Percentiles rank a stretch among this genome's conserved stretches.
phyloP scores from a whole-genome alignment of 2,329 filamentous ascomycete species.

The Atkinsonella texensis region DNA sequence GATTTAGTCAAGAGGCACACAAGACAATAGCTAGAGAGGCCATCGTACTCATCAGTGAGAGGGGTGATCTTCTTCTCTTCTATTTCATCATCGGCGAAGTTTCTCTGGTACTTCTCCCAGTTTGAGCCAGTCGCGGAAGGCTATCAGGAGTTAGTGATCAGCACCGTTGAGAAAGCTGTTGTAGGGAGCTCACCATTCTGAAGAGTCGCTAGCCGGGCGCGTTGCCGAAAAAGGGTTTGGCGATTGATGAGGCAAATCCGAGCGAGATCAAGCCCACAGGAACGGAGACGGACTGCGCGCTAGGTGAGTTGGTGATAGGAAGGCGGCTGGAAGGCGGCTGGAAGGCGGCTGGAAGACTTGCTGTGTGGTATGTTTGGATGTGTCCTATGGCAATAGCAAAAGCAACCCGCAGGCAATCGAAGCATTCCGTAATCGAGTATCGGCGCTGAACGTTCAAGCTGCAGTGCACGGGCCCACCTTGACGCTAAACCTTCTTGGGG shows the following conservation, averaged over 20 bases:
- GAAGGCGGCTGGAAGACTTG: not conserved
- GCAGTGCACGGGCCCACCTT: slow-evolving; percentile 17
- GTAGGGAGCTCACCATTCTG: slow-evolving; percentile 28
- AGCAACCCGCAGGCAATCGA: slow-evolving; percentile 17
- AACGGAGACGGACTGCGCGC: not conserved
- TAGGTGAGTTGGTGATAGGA: not conserved
- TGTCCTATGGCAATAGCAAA: slow-evolving; percentile 10
- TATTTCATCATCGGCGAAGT: slow-evolving; percentile 88
- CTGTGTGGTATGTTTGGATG: slow-evolving; percentile 10
- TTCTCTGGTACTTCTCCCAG: slow-evolving; percentile 99
- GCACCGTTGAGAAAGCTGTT: slow-evolving; percentile 2
- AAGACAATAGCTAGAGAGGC: not conserved
- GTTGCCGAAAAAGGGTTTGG: slow-evolving; percentile 7
- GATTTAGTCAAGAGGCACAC: slow-evolving; percentile 12
- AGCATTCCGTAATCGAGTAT: slow-evolving; percentile 27
- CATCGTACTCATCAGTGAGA: slow-evolving; percentile 80
- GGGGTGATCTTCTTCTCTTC: slow-evolving; percentile 99
- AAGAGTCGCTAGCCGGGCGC: slow-evolving; percentile 17
- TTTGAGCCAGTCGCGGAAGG: slow-evolving; percentile 85
- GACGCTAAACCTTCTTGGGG: slow-evolving; percentile 14
- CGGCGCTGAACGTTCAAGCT: slow-evolving; percentile 27
- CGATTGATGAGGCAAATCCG: not conserved
- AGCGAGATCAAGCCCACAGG: not conserved
- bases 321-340: slow-evolving; percentile 1
- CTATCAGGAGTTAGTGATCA: slow-evolving; percentile 36